Base-by-base conservation (phyloP, 2,329 filamentous ascomycete genomes). In the Cercospora citrullina region DNA sequence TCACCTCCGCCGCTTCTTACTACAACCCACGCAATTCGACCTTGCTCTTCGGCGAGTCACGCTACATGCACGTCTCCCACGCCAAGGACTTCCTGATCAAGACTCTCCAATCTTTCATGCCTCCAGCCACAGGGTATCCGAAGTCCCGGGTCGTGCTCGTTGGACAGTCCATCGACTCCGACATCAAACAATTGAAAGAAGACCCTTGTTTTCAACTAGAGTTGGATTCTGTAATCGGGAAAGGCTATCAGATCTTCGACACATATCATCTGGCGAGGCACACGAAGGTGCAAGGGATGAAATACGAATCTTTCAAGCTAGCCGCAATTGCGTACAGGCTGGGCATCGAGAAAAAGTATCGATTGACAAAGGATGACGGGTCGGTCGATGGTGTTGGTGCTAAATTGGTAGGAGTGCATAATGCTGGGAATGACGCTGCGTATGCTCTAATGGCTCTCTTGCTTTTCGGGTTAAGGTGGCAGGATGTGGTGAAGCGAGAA, bases 381-480 rank as follows among this genome's bases (percentile, higher is more conserved):
- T 62, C 60, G 8, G 16, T 18, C 9, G 21, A 18, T 12, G 10
- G 23, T 26, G 21, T 21, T n/a, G 8, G 30, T 0, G 39, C n/a
- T 10, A n/a, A 18, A n/a, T 10, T 64, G 53, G 39, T 12, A 26
- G 66, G n/a, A 21, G 48, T 60, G 12, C 63, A 68, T 39, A 68
- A 65, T 33, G 67, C 67, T 28, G 65, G 67, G 26, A 68, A 68
- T 28, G 67, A 68, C 26, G 67, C 67, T 1, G 67, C 67, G 9
- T 68, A 68, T 53, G 30, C 63, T 5, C 33, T 68, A 14, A 59
- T 68, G 30, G 53, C 67, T 5, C n/a, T 64, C 16, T 14, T 68
- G 48, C 51, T 65, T 9, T 39, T 68, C 36, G 67, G 30, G 23
- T 26, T 51, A n/a, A 51, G 45, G 10, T 51, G 45, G 45, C 18